Percentiles rank a stretch among this genome's conserved stretches.
Conservation (phyloP, 164 flowering plant genomes). For the Magnolia officinalis region DNA sequence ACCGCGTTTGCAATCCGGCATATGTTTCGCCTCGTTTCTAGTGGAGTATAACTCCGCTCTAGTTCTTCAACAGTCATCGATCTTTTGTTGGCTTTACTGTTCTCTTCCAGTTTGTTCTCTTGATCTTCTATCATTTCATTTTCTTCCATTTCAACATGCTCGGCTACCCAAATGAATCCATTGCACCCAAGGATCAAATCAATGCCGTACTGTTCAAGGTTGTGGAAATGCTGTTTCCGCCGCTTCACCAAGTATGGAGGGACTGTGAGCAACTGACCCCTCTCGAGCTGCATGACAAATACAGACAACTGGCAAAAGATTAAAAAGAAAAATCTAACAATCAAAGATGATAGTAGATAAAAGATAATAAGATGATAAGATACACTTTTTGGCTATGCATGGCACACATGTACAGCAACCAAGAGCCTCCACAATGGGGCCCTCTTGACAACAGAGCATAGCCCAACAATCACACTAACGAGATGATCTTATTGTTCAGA, state of each 20-base stretch:
- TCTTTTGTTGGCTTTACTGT: conserved; percentile 9
- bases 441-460: no score
- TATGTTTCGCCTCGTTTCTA: conserved; percentile 60
- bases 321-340: not conserved
- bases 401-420: not conserved
- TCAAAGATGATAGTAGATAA: not conserved
- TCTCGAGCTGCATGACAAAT: conserved; percentile 62
- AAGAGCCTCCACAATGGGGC: not conserved
- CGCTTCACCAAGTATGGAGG: conserved; percentile 83
- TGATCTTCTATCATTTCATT: conserved; percentile 48
- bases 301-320: not conserved
- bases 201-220: conserved; percentile 68
- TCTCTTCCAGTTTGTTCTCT: conserved; percentile 32
- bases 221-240: conserved; percentile 88
- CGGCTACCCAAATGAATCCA: conserved; percentile 94
- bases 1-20: conserved; percentile 83
- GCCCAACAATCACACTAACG: no score
- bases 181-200: conserved; percentile 91
- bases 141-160: conserved; percentile 60
- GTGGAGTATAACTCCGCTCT: conserved; percentile 43
- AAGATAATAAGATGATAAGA: no score
- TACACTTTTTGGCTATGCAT: not conserved
- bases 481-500: no score
- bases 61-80: conserved; percentile 34
- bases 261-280: conserved; percentile 73